Percentiles rank a stretch among this genome's conserved stretches.
These are phyloP conservation scores for Pouteria glomerata DNA, from an alignment of 148 eudicot genomes.

Conservation along the genomic window DNA sequence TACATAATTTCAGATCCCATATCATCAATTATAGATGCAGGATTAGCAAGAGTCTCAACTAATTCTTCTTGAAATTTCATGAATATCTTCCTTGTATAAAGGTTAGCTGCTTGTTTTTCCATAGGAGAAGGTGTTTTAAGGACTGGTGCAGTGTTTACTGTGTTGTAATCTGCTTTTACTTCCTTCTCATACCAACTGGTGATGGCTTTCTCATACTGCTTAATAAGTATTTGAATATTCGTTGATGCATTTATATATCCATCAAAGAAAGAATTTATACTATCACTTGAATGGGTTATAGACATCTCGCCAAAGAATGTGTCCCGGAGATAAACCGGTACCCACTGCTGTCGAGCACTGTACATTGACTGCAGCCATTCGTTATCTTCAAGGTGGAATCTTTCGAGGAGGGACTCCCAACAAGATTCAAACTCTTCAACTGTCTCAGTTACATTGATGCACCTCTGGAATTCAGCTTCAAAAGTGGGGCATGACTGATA, in stretches of 20 bases:
- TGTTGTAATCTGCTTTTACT: conserved; percentile 33
- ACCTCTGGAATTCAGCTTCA: conserved; percentile 32
- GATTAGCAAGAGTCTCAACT: conserved; percentile 34
- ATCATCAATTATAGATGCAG: conserved; percentile 29
- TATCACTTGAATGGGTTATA: conserved; percentile 20
- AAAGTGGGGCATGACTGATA: conserved; percentile 24
- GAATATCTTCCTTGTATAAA: conserved; percentile 33
- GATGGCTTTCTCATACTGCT: conserved; percentile 37
- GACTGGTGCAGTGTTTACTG: conserved; percentile 25
- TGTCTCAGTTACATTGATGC: conserved; percentile 34
- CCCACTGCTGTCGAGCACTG: conserved; percentile 37
- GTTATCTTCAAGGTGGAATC: conserved; percentile 23
- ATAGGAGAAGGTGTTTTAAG: conserved; percentile 46
- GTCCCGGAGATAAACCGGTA: conserved; percentile 33
- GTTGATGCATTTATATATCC: conserved; percentile 34
- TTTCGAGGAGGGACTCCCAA: conserved; percentile 29
- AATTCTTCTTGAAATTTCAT: conserved; percentile 37
- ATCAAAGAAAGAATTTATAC: conserved; percentile 30
- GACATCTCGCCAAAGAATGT: conserved; percentile 36
- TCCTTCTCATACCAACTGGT: conserved; percentile 31
- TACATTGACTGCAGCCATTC: conserved; percentile 44
- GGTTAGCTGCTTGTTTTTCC: conserved; percentile 41
- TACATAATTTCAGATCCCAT: conserved; percentile 20
- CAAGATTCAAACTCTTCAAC: conserved; percentile 36
- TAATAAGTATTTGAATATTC: conserved; percentile 23